Percentiles rank a stretch among this genome's conserved stretches.
These are phyloP conservation scores for Chrysochromulina tobinii DNA, from an alignment of 78 protist species.

Conservation along the genomic window DNA sequence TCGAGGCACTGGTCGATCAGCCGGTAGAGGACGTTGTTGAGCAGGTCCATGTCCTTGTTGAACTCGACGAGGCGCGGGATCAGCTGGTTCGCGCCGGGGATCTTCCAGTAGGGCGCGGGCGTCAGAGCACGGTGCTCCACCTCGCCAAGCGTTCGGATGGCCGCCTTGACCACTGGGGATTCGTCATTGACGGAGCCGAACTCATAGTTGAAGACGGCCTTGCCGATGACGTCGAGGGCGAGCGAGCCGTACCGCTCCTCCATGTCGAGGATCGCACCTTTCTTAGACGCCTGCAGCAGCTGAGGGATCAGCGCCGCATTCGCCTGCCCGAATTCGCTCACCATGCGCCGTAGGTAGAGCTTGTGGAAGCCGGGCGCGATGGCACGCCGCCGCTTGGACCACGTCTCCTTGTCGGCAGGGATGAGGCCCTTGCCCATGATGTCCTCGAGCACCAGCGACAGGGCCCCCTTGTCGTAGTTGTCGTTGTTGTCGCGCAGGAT, in stretches of 20 bases:
- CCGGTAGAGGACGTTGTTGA: conserved; percentile 1
- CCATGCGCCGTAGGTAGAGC: conserved; percentile 10
- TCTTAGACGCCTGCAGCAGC: conserved; percentile 3
- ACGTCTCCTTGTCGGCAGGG: conserved; percentile 30
- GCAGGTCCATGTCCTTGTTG: conserved; percentile 37
- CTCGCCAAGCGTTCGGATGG: conserved; percentile 11
- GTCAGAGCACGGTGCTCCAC: conserved; percentile 40
- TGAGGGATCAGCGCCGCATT: neutral
- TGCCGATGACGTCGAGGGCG: conserved; percentile 32
- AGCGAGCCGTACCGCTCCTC: conserved; percentile 20
- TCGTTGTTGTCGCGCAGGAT: neutral
- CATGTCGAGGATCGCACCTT: neutral
- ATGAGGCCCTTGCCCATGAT: conserved; percentile 44
- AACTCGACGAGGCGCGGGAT: conserved; percentile 14
- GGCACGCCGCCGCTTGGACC: conserved; percentile 31
- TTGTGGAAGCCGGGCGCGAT: conserved; percentile 14
- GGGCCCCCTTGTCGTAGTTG: neutral
- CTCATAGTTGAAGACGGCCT: conserved; percentile 53
- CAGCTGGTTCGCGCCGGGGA: conserved; percentile 17
- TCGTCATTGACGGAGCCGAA: conserved; percentile 30
- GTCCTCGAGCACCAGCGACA: conserved; percentile 15
- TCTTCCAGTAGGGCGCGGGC: conserved; percentile 42
- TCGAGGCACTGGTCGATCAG: conserved; percentile 3
- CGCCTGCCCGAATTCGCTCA: neutral
- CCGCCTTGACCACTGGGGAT: conserved; percentile 21